Conservation (phyloP, 2,329 filamentous ascomycete species). For the Claviceps digitariae region DNA sequence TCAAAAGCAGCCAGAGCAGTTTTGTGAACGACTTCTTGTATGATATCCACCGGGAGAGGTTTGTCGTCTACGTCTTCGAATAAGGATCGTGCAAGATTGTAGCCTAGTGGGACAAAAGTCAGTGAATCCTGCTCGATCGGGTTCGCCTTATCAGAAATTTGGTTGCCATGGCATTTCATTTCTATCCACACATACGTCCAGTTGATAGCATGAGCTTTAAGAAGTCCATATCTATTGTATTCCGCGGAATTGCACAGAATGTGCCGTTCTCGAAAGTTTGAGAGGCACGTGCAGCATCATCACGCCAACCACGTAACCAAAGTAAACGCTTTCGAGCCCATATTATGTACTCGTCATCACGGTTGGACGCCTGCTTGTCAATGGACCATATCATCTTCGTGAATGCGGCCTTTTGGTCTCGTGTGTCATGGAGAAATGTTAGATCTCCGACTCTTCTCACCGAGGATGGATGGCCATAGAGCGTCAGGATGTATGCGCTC, state of each 20-base stretch:
- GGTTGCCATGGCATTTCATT: background rate
- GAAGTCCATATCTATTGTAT: slow-evolving; percentile 56
- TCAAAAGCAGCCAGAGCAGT: slow-evolving; percentile 62
- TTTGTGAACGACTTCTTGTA: slow-evolving; percentile 48
- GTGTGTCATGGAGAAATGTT: slow-evolving; percentile 45
- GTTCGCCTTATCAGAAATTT: background rate
- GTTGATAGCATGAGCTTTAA: slow-evolving; percentile 53
- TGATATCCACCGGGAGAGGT: slow-evolving; percentile 33
- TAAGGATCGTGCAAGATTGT: slow-evolving; percentile 47
- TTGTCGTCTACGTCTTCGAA: slow-evolving; percentile 38
- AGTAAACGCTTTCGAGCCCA: slow-evolving; percentile 49
- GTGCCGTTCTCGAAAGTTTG: slow-evolving; percentile 42
- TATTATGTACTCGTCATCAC: slow-evolving; percentile 52
- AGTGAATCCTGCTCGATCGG: slow-evolving; percentile 2
- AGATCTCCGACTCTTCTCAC: slow-evolving; percentile 47
- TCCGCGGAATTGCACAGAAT: slow-evolving; percentile 44
- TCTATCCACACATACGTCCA: slow-evolving; percentile 33
- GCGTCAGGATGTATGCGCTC: slow-evolving; percentile 43
- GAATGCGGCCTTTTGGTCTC: slow-evolving; percentile 50
- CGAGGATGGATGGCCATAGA: slow-evolving; percentile 34
- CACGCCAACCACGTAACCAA: slow-evolving; percentile 64
- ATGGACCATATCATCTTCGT: slow-evolving; percentile 44
- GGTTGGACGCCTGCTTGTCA: slow-evolving; percentile 34
- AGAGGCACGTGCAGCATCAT: slow-evolving; percentile 19
- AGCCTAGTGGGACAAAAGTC: slow-evolving; percentile 30